Evolutionary conservation across 257 asterid genomes (phyloP), one percentile per base, ranked within the genome.

Genomic region (Datura wrightii): DNA sequence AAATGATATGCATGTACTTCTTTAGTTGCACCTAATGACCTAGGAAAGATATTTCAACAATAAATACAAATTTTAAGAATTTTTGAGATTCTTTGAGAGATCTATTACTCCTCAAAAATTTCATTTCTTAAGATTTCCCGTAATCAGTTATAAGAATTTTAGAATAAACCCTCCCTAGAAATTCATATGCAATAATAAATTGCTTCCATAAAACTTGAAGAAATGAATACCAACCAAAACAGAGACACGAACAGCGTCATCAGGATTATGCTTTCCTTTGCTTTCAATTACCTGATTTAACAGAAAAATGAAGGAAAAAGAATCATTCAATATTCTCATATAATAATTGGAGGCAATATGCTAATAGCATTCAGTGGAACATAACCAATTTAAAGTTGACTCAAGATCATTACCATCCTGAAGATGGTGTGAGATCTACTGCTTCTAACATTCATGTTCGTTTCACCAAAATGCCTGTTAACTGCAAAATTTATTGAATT

Each of bases 371-470:
- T 48, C 65, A 78, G 84, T 70, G 71, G 42, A 89, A 24, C 52
- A 58, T 72, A 52, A 85, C 37, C 54, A 82, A 31, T 78, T 19
- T 52, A 52, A 9, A 78, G 19, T 52, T 78, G 1, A 34, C 63
- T 78, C 46, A 34, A 78, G 34, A 78, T 78, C 14, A 86, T 76
- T 92, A 97, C 99, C 99, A 97, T 97, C 90, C 99, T 91, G 90
- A 97, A 97, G 79, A 97, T 92, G 78, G 99, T 93, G 90, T 97
- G 99, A 54, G 99, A 97, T 90, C 99, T 89, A 84, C 98, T 94
- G 89, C 99, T 97, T 80, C 97, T 94, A 76, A 94, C 97, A 90
- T 97, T 97, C 99, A 97, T 95, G 91, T 94, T 97, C 44, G 99
- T 97, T 76, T 95, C 98, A 81, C 99, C 99, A 88, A 97, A 97